A percentile compares a stretch with the other conserved stretches of the same genome.
Conservation (phyloP, 495 filamentous ascomycete genomes). For the Penicillium silybi region DNA sequence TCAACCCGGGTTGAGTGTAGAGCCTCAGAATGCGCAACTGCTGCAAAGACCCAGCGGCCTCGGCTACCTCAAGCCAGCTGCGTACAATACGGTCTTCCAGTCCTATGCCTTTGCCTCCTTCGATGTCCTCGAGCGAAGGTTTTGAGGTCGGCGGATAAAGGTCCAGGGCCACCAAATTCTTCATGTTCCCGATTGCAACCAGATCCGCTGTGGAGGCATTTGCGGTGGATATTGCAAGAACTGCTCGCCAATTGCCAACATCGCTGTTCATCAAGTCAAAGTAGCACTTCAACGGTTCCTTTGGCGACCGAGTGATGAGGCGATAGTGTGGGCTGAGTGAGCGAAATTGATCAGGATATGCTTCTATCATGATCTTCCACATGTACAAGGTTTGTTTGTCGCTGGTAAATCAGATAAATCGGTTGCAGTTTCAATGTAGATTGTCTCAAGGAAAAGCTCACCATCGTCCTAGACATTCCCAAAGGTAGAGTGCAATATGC, state of each 20-base stretch:
- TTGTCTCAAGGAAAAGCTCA: constrained; percentile 7
- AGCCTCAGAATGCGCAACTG: constrained; percentile 36
- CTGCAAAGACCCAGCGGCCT: constrained; percentile 23
- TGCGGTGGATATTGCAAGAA: constrained; percentile 25
- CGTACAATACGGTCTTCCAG: constrained; percentile 37
- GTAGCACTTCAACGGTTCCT: constrained; percentile 27
- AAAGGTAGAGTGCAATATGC: constrained; percentile 35
- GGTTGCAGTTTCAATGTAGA: neutral
- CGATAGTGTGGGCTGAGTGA: constrained; percentile 17
- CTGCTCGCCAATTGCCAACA: constrained; percentile 25
- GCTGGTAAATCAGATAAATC: constrained; percentile 16
- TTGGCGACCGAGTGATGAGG: constrained; percentile 21
- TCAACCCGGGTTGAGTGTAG: constrained; percentile 24
- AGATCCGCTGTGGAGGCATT: constrained; percentile 30
- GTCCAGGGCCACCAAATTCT: constrained; percentile 39
- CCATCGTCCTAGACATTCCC: constrained; percentile 34
- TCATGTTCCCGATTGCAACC: constrained; percentile 29
- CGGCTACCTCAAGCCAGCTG: constrained; percentile 35
- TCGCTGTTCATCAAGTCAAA: constrained; percentile 30
- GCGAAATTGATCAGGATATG: constrained; percentile 32
- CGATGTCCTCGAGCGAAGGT: neutral
- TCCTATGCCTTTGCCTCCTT: neutral
- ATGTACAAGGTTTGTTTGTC: constrained; percentile 36
- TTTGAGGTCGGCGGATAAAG: constrained; percentile 9
- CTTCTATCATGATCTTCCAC: constrained; percentile 41